Evolutionary conservation across 805 yeast species (phyloP).

Genomic region (Priceomyces melissophilus): DNA sequence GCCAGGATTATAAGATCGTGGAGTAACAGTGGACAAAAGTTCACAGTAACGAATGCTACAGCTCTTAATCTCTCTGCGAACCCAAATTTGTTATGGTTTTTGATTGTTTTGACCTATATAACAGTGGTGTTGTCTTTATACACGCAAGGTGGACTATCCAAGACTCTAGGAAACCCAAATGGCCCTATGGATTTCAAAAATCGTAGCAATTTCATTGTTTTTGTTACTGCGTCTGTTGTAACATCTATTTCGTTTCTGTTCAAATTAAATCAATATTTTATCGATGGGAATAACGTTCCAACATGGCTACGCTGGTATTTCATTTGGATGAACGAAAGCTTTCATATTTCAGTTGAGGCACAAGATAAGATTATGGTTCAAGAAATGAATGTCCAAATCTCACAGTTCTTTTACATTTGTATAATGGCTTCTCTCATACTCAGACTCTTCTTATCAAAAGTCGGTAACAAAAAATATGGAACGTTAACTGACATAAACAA

Average conservation of each 20-base stretch:
- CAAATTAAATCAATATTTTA: slow-evolving; percentile 51
- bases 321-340: slow-evolving; percentile 25
- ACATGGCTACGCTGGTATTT: slow-evolving; percentile 21
- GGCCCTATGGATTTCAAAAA: slow-evolving; percentile 10
- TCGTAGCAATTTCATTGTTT: slow-evolving; percentile 33
- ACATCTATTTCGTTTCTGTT: slow-evolving; percentile 47
- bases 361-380: slow-evolving; percentile 18
- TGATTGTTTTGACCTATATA: slow-evolving; percentile 41
- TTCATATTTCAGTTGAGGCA: slow-evolving; percentile 23
- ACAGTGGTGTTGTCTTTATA: slow-evolving; percentile 13
- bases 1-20: slow-evolving; percentile 71
- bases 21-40: slow-evolving; percentile 90
- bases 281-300: slow-evolving; percentile 57
- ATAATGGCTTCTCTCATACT: slow-evolving; percentile 26
- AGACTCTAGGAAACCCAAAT: slow-evolving; percentile 14
- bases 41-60: slow-evolving; percentile 37
- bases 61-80: slow-evolving; percentile 38
- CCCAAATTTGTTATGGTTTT: slow-evolving; percentile 43
- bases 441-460: slow-evolving; percentile 25
- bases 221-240: slow-evolving; percentile 45
- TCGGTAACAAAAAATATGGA: slow-evolving; percentile 21
- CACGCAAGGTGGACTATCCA: slow-evolving; percentile 23
- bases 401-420: slow-evolving; percentile 21
- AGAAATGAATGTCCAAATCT: slow-evolving; percentile 20
- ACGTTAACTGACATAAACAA: slow-evolving; percentile 33